Percentiles rank a stretch among this genome's conserved stretches.
Evolutionary conservation across 441 rosid species (phyloP).

Genomic region (Pelargonium citronellum): DNA sequence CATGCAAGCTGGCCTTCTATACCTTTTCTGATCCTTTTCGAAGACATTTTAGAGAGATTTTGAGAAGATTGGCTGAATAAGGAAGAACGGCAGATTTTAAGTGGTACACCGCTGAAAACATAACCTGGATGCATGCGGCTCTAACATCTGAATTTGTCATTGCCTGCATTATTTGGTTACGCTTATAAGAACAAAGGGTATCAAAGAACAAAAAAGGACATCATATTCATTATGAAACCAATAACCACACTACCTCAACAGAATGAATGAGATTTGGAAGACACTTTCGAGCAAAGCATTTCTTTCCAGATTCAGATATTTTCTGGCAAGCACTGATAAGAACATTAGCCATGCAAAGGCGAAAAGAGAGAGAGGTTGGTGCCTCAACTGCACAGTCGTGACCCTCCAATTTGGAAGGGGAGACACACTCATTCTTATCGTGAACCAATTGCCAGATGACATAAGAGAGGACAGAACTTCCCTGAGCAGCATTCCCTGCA

Average conservation of each 20-base stretch:
- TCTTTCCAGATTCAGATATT: constrained; percentile 51
- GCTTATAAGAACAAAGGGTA: constrained; percentile 13
- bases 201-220: constrained; percentile 7
- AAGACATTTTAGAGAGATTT: constrained; percentile 58
- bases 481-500: constrained; percentile 38
- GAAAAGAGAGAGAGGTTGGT: constrained; percentile 40
- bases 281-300: constrained; percentile 44
- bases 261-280: constrained; percentile 52
- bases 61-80: constrained; percentile 59
- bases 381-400: constrained; percentile 26
- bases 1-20: constrained; percentile 20
- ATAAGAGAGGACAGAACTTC: constrained; percentile 37
- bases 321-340: constrained; percentile 86
- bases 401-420: constrained; percentile 24
- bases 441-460: constrained; percentile 46
- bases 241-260: constrained; percentile 39
- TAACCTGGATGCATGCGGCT: constrained; percentile 76
- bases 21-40: constrained; percentile 65
- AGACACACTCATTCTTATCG: constrained; percentile 30
- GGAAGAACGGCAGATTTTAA: constrained; percentile 68
- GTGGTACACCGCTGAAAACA: constrained; percentile 82
- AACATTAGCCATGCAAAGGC: constrained; percentile 87
- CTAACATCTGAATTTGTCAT: constrained; percentile 44
- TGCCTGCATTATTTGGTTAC: constrained; percentile 35
- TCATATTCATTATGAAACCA: constrained; percentile 5